Evolutionary conservation across 352 stramenopile species (phyloP), one percentile per base, ranked within the genome.

Genomic region (Hyaloperonospora brassicae): DNA sequence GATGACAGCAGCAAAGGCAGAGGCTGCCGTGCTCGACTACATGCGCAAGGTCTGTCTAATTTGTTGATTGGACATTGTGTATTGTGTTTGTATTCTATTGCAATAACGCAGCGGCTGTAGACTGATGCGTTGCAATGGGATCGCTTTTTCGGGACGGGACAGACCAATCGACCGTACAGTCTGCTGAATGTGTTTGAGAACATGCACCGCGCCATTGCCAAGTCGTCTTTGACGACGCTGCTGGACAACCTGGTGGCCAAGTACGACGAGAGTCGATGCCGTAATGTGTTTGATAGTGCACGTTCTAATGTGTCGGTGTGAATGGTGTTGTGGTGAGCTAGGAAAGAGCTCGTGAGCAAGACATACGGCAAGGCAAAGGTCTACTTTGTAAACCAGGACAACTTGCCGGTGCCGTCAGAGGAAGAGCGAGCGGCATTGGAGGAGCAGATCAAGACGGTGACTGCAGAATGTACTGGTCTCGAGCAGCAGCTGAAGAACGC

Each of bases 131-230:
- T 65, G 8, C 55, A 17, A 17, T 10, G 25, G 31, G 24, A 4
- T 13, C 58, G 56, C n/a, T 9, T 44, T 5, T 43, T 47, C 43
- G 36, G 41, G 36, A 61, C 17, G 34, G 8, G 14, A 17, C 30
- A 89, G 80, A 86, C 70, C 1, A 92, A 92, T 59, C 75, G 82
- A 7, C 79, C 82, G 50, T 92, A 89, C 62, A 92, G 79, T 63
- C 61, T 89, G 59, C 65, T 92, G 8, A 92, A 92, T 65, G 76
- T 92, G 54, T 92, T 88, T 52, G 81, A 89, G 51, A 92, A 92
- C 55, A 63, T 92, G 64, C 82, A 92, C 50, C 71, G 74, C 21
- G 73, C 57, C 8, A 83, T 92, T 49, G 72, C 76, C 31, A 89
- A 92, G 56, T 66, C 75, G 9, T 77, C 75, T 31, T 59, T 92